Evolutionary conservation across 768 basidiomycete species (phyloP), one percentile per base, ranked within the genome.

Genomic region (Panaeolus cyanescens): DNA sequence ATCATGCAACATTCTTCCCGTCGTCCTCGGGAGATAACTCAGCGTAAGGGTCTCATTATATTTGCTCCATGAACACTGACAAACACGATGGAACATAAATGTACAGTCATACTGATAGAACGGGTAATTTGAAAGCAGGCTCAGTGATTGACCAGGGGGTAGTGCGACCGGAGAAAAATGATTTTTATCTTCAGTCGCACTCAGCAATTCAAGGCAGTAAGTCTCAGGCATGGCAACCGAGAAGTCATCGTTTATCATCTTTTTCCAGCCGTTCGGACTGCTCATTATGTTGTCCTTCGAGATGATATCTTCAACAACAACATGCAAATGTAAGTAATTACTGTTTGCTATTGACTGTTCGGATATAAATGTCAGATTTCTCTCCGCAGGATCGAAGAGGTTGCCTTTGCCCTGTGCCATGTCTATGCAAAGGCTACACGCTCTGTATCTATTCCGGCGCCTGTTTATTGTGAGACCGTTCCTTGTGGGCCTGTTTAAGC

Each of bases 151-250:
- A 77, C 19, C 25, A 59, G 53, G 68, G 75, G 33, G 75, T 86
- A 32, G 78, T 77, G 1, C 81, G 80, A 57, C 83, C 85, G 0
- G 72, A 74, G 0, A 75, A 78, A 25, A 72, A 66, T 1, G 83
- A 88, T 45, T 89, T 82, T 20, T 87, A 85, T 58, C 70, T 88
- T 0, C 85, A 84, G 59, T 82, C 82, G 0, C 87, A 89, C 42
- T 76, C 75, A 0, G 85, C 84, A 0, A 71, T 88, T 10, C 74
- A 83, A 56, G 87, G 83, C 60, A 85, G 83, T 84, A 65, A 69
- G 80, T 74, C n/a, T n/a, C n/a, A n/a, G n/a, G n/a, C n/a, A n/a
- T n/a, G n/a, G n/a, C n/a, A n/a, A n/a, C n/a, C n/a, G n/a, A n/a
- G n/a, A n/a, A n/a, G n/a, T n/a, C n/a, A n/a, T n/a, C n/a, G n/a